Evolutionary conservation across 2,329 filamentous ascomycete species (phyloP).

Genomic region (Aureobasidium sp.): DNA sequence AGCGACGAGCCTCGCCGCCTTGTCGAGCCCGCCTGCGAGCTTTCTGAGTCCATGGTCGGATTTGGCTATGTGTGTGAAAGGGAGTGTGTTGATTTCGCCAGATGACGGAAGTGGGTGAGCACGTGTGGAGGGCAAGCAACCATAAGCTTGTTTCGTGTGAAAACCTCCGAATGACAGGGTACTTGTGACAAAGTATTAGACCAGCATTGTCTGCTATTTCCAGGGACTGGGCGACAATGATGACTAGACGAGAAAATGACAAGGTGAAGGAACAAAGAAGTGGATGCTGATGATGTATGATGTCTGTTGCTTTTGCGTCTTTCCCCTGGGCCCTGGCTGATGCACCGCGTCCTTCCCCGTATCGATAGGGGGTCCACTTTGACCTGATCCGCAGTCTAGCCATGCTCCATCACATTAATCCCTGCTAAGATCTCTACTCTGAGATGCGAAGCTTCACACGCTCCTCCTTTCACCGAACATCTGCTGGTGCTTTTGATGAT

Average conservation of each 20-base stretch:
- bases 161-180: background rate
- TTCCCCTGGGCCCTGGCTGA: conserved; percentile 3
- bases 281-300: background rate
- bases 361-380: background rate
- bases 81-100: background rate
- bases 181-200: background rate
- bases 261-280: background rate
- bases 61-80: background rate
- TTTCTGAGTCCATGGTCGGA: background rate
- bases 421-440: background rate
- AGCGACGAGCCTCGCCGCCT: conserved; percentile 4
- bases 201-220: background rate
- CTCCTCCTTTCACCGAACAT: background rate
- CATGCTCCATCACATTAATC: background rate
- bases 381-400: background rate
- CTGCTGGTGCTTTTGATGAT: background rate
- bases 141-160: background rate
- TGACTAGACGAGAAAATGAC: background rate
- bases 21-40: conserved; percentile 7
- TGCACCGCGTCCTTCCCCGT: background rate
- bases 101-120: background rate
- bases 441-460: background rate
- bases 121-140: background rate
- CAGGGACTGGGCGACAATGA: background rate
- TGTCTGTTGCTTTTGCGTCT: background rate